phyloP scores from a whole-genome alignment of 805 yeast species.

The Torulaspora delbrueckii region DNA sequence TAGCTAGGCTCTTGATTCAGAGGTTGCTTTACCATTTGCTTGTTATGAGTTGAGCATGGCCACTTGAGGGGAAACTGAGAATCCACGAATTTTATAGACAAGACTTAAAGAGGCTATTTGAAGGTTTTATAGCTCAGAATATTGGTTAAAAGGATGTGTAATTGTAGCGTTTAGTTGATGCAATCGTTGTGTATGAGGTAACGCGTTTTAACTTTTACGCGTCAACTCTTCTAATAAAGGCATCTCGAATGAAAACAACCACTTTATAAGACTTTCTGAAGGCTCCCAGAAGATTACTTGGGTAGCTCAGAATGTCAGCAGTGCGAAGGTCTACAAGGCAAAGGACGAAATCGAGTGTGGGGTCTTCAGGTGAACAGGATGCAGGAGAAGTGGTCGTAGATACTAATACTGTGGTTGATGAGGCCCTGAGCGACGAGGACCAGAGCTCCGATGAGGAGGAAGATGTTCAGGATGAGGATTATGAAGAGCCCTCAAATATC shows the following conservation, averaged over 20 bases:
- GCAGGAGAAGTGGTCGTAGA: conserved; percentile 15
- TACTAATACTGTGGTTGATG: conserved; percentile 15
- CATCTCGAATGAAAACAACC: background rate
- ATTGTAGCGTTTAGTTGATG: background rate
- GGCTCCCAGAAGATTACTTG: background rate
- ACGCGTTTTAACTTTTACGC: background rate
- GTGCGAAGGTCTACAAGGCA: conserved; percentile 38
- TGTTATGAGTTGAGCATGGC: background rate
- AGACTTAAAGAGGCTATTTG: background rate
- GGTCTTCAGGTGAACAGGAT: conserved; percentile 6
- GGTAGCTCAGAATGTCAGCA: conserved; percentile 17
- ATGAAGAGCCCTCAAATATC: conserved; percentile 20
- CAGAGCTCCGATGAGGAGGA: conserved; percentile 17
- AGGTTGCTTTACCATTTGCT: conserved; percentile 2
- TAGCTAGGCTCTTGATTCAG: conserved; percentile 6
- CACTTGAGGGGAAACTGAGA: background rate
- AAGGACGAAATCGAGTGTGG: conserved; percentile 17
- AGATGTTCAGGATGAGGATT: conserved; percentile 27
- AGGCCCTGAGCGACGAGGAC: conserved; percentile 10
- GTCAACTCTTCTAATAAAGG: background rate
- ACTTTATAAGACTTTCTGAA: background rate
- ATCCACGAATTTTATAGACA: background rate
- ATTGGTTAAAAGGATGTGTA: conserved; percentile 1
- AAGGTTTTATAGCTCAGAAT: background rate
- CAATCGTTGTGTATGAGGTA: conserved; percentile 2